Base-by-base conservation (phyloP, 2,329 filamentous ascomycete genomes). In the Phaeoacremonium minimum region DNA sequence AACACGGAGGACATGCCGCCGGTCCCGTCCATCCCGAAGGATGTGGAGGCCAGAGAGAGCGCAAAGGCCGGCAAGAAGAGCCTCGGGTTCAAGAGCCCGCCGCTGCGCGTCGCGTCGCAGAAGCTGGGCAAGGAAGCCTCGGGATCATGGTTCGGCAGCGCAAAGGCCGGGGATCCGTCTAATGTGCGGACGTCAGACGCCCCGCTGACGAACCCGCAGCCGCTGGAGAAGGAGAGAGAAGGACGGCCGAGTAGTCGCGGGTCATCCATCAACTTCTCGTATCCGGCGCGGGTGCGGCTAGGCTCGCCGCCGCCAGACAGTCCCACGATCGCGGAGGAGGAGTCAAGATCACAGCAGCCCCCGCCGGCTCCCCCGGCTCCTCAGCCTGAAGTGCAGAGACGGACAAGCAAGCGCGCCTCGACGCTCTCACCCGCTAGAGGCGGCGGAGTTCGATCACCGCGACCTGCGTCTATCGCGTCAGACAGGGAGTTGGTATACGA, bases 11-110 rank as follows among this genome's bases (percentile, higher is more conserved):
- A 76, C 49, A 71, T 77, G 35, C 87, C 88, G 18, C 88, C 88
- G 2, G 81, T 95, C 3, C 90, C 89, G 22, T 70, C 73, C 4
- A 70, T 95, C 17, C 87, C 87, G 4, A 63, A 71, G 28, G 61
- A 72, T 36, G 47, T 51, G 11, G 36, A 46, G n/a, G 38, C 46
- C 43, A 42, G 46, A 35, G 37, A 37, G 45, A 32, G 39, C 42
- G 37, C 22, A 2, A 35, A 36, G 12, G 41, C 16, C 7, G 34
- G 32, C 28, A 46, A 53, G 32, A 42, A 55, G 38, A 71, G 59
- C 44, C 45, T 64, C 36, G 64, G 65, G 41, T 47, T 63, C n/a
- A 51, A 56, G 15, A 64, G 64, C 35, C 39, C 52, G 39, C 66
- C 64, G n/a, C 65, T 78, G 33, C 64, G 60, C 17, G 69, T 74